These are phyloP conservation scores for Rhodotorula sp. DNA, from an alignment of 1,284 basidiomycete genomes.

Conservation along the genomic window DNA sequence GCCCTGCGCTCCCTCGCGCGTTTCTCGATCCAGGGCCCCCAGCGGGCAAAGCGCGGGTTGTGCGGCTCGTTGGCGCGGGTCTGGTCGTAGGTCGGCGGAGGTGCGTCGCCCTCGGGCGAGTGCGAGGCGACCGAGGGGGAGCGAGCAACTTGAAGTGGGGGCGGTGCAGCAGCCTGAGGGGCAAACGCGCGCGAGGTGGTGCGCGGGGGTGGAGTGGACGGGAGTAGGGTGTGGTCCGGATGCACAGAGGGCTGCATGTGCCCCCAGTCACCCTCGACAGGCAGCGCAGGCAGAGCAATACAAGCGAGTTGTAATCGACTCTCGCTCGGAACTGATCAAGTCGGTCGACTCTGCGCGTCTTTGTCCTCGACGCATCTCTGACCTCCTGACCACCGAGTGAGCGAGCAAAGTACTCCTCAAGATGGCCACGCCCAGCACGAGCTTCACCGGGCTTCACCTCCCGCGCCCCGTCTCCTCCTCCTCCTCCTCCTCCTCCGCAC, in stretches of 20 bases:
- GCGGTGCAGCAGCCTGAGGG: neutral
- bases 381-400: no score
- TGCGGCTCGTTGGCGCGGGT: neutral
- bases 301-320: no score
- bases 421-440: neutral
- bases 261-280: no score
- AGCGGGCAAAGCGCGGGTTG: constrained; percentile 1
- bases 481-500: neutral
- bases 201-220: no score
- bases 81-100: neutral
- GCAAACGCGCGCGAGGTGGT: no score
- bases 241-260: no score
- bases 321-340: no score
- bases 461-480: constrained; percentile 13
- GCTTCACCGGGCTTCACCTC: constrained; percentile 22
- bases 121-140: neutral
- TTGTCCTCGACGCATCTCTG: no score
- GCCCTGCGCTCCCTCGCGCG: constrained; percentile 12
- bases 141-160: neutral
- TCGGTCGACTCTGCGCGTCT: no score
- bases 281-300: no score
- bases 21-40: constrained; percentile 31
- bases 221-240: no score
- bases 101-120: no score
- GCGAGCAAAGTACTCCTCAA: neutral